phyloP scores from a whole-genome alignment of 768 basidiomycete genomes.

The Obba rivulosa region DNA sequence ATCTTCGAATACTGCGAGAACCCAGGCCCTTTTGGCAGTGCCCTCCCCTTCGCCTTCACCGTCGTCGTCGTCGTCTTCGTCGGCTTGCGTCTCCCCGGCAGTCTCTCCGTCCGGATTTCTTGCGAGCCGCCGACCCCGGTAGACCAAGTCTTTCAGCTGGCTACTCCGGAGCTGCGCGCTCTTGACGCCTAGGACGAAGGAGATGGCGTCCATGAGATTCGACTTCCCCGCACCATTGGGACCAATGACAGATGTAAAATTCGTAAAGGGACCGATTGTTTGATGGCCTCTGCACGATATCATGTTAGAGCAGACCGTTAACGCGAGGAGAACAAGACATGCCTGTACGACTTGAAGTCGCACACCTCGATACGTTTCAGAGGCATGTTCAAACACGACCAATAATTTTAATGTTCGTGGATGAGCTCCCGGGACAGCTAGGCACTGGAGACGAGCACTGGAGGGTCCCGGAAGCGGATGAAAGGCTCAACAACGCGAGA shows the following conservation, averaged over 20 bases:
- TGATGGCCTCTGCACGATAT: constrained; percentile 57
- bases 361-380: constrained; percentile 82
- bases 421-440: no score
- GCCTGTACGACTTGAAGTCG: constrained; percentile 97
- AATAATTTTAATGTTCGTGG: no score
- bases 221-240: constrained; percentile 99
- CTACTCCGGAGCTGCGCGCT: constrained; percentile 89
- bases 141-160: constrained; percentile 92
- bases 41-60: constrained; percentile 60
- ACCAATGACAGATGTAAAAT: constrained; percentile 95
- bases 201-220: constrained; percentile 99
- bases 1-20: constrained; percentile 86
- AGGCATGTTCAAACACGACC: constrained; percentile 46
- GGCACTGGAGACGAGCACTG: no score
- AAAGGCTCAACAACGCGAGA: no score
- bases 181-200: constrained; percentile 96
- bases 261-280: constrained; percentile 84
- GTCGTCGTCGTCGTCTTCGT: constrained; percentile 47
- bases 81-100: constrained; percentile 31
- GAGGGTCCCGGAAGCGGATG: no score
- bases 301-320: neutral
- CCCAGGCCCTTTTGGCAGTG: constrained; percentile 92
- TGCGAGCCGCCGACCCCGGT: constrained; percentile 78
- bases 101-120: constrained; percentile 36
- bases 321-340: constrained; percentile 7